Evolutionary conservation across 2,329 filamentous ascomycete species (phyloP).

Genomic region (Botrytis medusae): DNA sequence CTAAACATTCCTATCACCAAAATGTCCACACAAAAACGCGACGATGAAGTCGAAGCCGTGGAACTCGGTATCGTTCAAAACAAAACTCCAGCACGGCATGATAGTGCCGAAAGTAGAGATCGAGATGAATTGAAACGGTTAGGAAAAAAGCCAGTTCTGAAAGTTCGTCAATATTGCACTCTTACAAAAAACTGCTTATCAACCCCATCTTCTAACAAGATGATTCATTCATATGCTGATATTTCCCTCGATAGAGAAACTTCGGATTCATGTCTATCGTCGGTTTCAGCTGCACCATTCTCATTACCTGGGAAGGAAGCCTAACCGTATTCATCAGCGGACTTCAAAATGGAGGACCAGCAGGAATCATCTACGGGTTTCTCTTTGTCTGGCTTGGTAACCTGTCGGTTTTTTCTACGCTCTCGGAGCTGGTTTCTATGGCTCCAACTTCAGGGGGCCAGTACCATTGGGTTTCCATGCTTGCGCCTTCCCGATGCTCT

Average conservation of each 20-base stretch:
- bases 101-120: background rate
- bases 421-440: slow-evolving; percentile 26
- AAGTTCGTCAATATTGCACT: background rate
- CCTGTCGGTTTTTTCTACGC: slow-evolving; percentile 24
- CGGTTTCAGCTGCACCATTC: slow-evolving; percentile 45
- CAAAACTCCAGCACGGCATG: background rate
- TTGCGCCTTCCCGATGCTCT: slow-evolving; percentile 48
- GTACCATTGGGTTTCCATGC: slow-evolving; percentile 57
- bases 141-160: slow-evolving; percentile 19
- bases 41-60: background rate
- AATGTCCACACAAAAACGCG: background rate
- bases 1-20: background rate
- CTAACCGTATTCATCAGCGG: slow-evolving; percentile 9
- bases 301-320: slow-evolving; percentile 44
- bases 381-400: slow-evolving; percentile 38
- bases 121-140: slow-evolving; percentile 7
- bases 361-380: slow-evolving; percentile 44
- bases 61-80: background rate
- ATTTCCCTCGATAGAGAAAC: slow-evolving; percentile 35
- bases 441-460: slow-evolving; percentile 58
- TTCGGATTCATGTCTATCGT: slow-evolving; percentile 45
- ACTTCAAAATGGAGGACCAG: slow-evolving; percentile 20
- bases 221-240: background rate
- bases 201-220: background rate
- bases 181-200: background rate